phyloP scores from a whole-genome alignment of 2,329 filamentous ascomycete species.

The Aspergillus cejpii region DNA sequence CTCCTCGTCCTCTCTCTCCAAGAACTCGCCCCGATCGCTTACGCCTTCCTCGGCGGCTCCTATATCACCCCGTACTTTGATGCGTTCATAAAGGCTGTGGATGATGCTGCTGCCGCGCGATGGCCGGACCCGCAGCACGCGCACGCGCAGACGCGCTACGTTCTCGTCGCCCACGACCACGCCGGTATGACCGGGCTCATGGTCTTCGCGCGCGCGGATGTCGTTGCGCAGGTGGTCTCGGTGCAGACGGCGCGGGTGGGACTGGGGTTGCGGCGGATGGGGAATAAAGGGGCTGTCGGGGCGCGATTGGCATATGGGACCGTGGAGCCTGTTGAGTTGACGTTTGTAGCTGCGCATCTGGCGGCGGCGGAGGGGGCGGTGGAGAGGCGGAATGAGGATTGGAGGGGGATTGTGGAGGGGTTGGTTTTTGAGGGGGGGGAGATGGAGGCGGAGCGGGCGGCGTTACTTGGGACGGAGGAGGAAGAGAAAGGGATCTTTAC shows the following conservation, averaged over 20 bases:
- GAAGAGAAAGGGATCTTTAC: constrained; percentile 61
- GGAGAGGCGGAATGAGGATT: constrained; percentile 73
- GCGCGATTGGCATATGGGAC: constrained; percentile 59
- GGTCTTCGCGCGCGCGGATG: constrained; percentile 64
- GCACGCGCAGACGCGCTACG: no score
- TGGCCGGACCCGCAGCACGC: constrained; percentile 37
- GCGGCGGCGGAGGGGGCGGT: constrained; percentile 79
- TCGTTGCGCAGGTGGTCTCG: constrained; percentile 53
- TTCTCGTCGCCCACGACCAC: constrained; percentile 63
- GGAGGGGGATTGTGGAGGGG: constrained; percentile 72
- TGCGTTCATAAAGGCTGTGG: constrained; percentile 63
- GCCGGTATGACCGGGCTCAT: constrained; percentile 86
- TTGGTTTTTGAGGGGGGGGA: constrained; percentile 58
- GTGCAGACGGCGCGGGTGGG: constrained; percentile 77
- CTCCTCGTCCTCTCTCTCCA: constrained; percentile 67
- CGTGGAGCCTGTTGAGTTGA: constrained; percentile 56
- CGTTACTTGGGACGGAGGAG: constrained; percentile 29
- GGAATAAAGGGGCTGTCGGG: constrained; percentile 89
- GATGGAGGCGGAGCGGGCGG: constrained; percentile 26
- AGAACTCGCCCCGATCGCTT: constrained; percentile 77
- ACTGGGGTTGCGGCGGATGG: constrained; percentile 80
- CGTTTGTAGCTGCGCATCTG: constrained; percentile 81
- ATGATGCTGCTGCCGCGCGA: constrained; percentile 55
- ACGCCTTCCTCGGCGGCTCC: constrained; percentile 78
- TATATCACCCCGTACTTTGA: constrained; percentile 70